These are phyloP conservation scores for Clarireedia hainanense DNA, from an alignment of 2,329 filamentous ascomycete species.

Conservation along the genomic window DNA sequence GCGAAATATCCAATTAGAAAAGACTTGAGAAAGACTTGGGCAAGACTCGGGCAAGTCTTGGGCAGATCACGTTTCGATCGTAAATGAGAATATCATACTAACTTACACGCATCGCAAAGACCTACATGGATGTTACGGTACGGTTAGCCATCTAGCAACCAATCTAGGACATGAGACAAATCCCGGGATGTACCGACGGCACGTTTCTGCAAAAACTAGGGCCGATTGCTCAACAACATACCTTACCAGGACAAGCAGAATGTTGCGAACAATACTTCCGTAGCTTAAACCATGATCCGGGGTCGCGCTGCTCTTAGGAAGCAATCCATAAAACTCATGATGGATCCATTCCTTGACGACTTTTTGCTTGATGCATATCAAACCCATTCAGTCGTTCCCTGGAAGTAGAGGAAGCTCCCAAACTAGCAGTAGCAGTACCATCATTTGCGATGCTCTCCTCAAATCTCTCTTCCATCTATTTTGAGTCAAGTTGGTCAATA, in stretches of 20 bases:
- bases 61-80: no score
- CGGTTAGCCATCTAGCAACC: background rate
- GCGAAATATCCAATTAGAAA: no score
- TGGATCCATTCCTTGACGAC: background rate
- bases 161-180: background rate
- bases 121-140: background rate
- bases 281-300: background rate
- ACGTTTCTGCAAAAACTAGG: background rate
- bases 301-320: background rate
- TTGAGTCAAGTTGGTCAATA: constrained; percentile 38
- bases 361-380: no score
- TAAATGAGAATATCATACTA: no score
- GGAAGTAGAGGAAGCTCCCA: background rate
- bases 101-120: background rate
- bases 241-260: no score
- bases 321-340: background rate
- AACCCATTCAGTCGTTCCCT: no score
- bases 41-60: no score
- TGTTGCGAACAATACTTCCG: no score
- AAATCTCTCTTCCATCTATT: constrained; percentile 26
- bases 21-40: no score
- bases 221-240: background rate
- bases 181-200: background rate
- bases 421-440: background rate
- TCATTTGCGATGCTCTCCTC: background rate